Base-by-base conservation (phyloP, 805 yeast genomes). In the Metschnikowia reukaufii region DNA sequence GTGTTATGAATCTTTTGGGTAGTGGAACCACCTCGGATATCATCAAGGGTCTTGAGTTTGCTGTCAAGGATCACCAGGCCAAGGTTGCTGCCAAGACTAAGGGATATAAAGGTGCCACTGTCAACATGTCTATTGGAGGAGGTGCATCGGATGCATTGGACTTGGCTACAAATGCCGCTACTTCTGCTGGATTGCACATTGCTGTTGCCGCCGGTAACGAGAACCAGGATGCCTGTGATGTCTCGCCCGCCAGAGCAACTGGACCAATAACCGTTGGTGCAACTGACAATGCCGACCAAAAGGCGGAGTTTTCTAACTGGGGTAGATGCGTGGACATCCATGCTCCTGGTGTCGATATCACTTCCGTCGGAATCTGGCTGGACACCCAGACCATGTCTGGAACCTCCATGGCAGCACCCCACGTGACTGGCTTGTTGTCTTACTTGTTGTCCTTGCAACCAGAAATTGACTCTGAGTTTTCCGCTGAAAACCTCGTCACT, bases 151-250 rank as follows among this genome's bases (percentile, higher is more conserved):
- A 89, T 42, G 83, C 96, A 7, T 78, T 91, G 57, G 96, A 89
- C 63, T 59, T 83, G 66, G 96, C 96, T 47, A 95, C 88, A 38
- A 82, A 88, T 58, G 96, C 96, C 37, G 97, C 96, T 33, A 89
- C 88, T 41, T 77, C 80, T 53, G 86, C 91, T 27, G 97, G 97
- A 59, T 70, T 92, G 49, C 94, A 88, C 65, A 86, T 92, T 65
- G 95, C 96, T 31, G 96, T 89, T 54, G 97, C 98, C 42, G 97
- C 97, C 25, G 98, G 97, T 72, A 91, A 92, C 67, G 96, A 87
- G 63, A 85, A 87, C 65, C 87, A 83, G 58, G 96, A 91, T 66
- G 96, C 98, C 46, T 92, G 98, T 78, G 79, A 83, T 66, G 80
- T 82, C 45, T 90, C 97, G 4, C 98, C 98, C 44, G 96, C 97